Conservation (phyloP, 768 basidiomycete species). For the Boletus patriciae region DNA sequence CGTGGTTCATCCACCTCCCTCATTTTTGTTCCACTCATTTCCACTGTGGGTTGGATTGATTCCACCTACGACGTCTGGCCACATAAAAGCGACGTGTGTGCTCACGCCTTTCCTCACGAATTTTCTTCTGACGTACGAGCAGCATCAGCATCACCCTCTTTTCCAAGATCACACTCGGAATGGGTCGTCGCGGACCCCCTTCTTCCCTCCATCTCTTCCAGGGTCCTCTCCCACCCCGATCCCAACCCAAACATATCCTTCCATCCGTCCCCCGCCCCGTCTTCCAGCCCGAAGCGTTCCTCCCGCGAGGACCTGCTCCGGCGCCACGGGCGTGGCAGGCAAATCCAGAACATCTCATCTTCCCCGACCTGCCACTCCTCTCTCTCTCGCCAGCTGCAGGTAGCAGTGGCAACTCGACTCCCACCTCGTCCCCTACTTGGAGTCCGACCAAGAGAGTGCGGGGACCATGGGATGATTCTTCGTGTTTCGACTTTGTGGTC, state of each 20-base stretch:
- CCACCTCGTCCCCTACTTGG: conserved; percentile 20
- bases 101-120: too few relatives aligned
- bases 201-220: conserved; percentile 58
- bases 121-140: neutral
- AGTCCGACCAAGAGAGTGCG: conserved; percentile 31
- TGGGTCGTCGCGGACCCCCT: conserved; percentile 71
- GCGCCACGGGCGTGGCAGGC: conserved; percentile 18
- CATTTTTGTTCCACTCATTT: neutral
- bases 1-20: too few relatives aligned
- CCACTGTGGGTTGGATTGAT: neutral
- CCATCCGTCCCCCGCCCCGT: conserved; percentile 64
- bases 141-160: neutral
- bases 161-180: conserved; percentile 28
- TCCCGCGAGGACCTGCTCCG: conserved; percentile 23
- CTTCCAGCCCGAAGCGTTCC: conserved; percentile 37
- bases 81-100: conserved; percentile 4
- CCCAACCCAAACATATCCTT: conserved; percentile 60
- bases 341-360: conserved; percentile 4
- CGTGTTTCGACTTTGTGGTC: conserved; percentile 41
- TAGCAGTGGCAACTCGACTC: conserved; percentile 7
- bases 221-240: conserved; percentile 64
- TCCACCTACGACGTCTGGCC: neutral
- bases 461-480: conserved; percentile 62
- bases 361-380: conserved; percentile 27
- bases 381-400: conserved; percentile 20